phyloP scores from a whole-genome alignment of 805 yeast genomes.

The Yamadazyma philogaea region DNA sequence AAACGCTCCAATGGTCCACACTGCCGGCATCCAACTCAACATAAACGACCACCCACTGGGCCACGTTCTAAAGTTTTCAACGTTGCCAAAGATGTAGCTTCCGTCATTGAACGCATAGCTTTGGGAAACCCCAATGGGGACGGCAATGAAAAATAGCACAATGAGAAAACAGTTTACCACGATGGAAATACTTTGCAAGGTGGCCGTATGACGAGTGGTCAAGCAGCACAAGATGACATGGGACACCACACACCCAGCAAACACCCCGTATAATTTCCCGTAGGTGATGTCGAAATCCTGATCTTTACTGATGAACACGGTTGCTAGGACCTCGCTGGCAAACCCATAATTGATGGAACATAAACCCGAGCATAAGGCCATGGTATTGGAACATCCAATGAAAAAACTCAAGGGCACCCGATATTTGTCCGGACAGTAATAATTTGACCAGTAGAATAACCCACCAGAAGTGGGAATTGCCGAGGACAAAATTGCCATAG shows the following conservation, averaged over 20 bases:
- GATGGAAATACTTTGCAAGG: constrained; percentile 59
- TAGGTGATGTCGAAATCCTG: constrained; percentile 54
- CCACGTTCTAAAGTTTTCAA: constrained; percentile 53
- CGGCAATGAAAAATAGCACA: constrained; percentile 55
- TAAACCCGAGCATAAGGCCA: constrained; percentile 63
- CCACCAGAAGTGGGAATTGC: constrained; percentile 79
- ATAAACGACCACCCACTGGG: constrained; percentile 39
- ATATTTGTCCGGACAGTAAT: constrained; percentile 56
- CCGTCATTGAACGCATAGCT: constrained; percentile 21
- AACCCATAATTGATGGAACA: constrained; percentile 72
- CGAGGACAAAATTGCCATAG: constrained; percentile 65
- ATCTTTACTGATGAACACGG: constrained; percentile 52
- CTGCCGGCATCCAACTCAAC: constrained; percentile 60
- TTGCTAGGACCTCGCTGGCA: constrained; percentile 56
- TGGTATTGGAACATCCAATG: constrained; percentile 64
- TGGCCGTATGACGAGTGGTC: constrained; percentile 55
- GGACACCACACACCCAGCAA: constrained; percentile 54
- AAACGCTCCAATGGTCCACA: constrained; percentile 75
- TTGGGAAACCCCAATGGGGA: constrained; percentile 55
- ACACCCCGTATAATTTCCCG: constrained; percentile 60
- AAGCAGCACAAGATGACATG: constrained; percentile 53
- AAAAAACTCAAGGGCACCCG: constrained; percentile 56
- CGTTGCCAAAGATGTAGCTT: constrained; percentile 52
- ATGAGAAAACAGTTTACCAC: constrained; percentile 51
- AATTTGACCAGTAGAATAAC: constrained; percentile 47